Percentiles rank a stretch among this genome's conserved stretches.
Conservation (phyloP, 169 alveolate genomes). For the Prorocentrum cordatum region DNA sequence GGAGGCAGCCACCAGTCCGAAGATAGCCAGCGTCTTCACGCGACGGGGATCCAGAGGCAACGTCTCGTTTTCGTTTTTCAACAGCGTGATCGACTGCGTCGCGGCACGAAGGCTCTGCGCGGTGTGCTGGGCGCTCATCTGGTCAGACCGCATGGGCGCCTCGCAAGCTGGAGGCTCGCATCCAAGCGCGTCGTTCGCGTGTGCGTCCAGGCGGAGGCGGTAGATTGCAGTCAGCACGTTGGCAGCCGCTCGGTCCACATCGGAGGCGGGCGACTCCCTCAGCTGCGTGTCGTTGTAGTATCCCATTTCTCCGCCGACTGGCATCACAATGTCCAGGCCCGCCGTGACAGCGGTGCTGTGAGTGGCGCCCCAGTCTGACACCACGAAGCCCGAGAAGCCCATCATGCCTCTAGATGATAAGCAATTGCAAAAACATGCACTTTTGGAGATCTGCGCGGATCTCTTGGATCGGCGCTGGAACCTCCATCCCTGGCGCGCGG, state of each 20-base stretch:
- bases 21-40: neutral
- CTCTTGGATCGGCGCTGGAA: no score
- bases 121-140: neutral
- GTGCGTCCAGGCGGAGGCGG: no score
- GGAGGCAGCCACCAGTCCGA: no score
- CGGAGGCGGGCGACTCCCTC: no score
- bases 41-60: neutral
- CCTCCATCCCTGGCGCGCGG: no score
- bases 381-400: slow-evolving; percentile 21
- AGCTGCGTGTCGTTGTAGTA: no score
- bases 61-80: neutral
- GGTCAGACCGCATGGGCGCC: neutral
- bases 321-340: slow-evolving; percentile 20
- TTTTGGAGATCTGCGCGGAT: no score
- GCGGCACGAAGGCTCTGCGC: neutral
- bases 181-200: no score
- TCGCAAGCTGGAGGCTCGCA: neutral
- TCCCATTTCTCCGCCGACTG: slow-evolving; percentile 5
- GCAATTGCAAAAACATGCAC: no score
- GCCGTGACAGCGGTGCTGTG: neutral
- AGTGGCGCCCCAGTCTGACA: slow-evolving; percentile 5
- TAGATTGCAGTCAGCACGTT: no score
- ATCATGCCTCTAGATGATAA: no score
- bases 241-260: no score
- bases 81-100: neutral